These are phyloP conservation scores for Gracilaria vermiculophylla DNA, from an alignment of 23 red algal species.

Conservation along the genomic window DNA sequence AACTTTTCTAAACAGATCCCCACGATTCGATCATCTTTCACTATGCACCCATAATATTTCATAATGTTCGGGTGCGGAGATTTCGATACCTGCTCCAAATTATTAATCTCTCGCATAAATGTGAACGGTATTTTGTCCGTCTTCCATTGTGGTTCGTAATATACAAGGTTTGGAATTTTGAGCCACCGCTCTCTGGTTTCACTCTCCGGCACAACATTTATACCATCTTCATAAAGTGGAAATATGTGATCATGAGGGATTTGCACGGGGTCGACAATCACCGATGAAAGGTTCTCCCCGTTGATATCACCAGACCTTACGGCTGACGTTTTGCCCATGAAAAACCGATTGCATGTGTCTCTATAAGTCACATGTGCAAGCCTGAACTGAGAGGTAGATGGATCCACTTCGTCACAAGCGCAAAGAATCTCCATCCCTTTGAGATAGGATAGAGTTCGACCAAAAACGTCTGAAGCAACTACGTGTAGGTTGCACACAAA, in stretches of 20 bases:
- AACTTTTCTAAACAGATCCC: conserved; percentile 21
- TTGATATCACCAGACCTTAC: background rate
- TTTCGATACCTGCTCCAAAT: conserved; percentile 10
- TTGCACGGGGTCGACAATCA: conserved; percentile 5
- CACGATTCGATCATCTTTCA: conserved; percentile 24
- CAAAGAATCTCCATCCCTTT: conserved; percentile 15
- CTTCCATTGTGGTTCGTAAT: background rate
- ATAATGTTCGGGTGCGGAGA: conserved; percentile 24
- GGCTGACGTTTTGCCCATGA: background rate
- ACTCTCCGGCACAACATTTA: background rate
- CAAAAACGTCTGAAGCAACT: background rate
- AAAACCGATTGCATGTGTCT: background rate
- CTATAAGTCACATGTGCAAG: background rate
- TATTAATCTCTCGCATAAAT: conserved; percentile 4
- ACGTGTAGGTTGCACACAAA: background rate
- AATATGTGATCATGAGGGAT: conserved; percentile 29
- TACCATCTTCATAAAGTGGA: background rate
- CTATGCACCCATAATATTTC: conserved; percentile 21
- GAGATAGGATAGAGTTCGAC: background rate
- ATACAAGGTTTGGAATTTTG: background rate
- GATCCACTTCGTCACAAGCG: background rate
- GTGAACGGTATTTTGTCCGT: background rate
- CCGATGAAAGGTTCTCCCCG: background rate
- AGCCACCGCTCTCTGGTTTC: background rate
- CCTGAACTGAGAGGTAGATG: background rate